These are phyloP conservation scores for Pythium dissotocum DNA, from an alignment of 352 stramenopile genomes.

Conservation along the genomic window DNA sequence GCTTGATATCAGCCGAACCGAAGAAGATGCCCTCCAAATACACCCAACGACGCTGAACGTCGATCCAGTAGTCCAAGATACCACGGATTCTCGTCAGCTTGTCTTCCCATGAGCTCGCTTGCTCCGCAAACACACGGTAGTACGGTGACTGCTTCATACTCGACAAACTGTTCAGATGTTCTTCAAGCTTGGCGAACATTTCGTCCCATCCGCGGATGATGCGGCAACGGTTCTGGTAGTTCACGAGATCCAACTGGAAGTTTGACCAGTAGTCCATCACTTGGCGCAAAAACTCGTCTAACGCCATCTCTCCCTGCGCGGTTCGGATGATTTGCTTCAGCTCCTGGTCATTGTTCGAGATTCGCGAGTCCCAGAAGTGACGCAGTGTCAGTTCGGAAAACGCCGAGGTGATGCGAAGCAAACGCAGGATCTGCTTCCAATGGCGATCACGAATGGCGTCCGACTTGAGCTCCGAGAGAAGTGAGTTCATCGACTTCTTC, in stretches of 20 bases:
- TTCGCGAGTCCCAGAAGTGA: constrained; percentile 96
- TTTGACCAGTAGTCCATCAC: constrained; percentile 91
- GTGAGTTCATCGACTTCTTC: constrained; percentile 92
- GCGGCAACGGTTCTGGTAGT: constrained; percentile 94
- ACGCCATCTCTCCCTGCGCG: constrained; percentile 99
- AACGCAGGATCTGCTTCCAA: constrained; percentile 97
- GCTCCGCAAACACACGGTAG: constrained; percentile 98
- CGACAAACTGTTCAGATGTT: constrained; percentile 97
- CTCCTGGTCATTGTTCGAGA: constrained; percentile 93
- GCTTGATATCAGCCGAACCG: constrained; percentile 97
- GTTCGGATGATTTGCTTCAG: constrained; percentile 97
- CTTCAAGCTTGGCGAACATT: constrained; percentile 99
- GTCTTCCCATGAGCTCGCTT: constrained; percentile 97
- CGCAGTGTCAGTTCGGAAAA: constrained; percentile 96
- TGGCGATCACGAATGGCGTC: constrained; percentile 98
- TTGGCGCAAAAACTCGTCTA: constrained; percentile 98
- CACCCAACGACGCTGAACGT: constrained; percentile 99
- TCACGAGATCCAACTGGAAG: constrained; percentile 91
- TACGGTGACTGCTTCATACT: constrained; percentile 99
- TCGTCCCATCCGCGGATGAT: constrained; percentile 99
- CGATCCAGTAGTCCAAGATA: constrained; percentile 99
- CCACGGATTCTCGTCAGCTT: constrained; percentile 95
- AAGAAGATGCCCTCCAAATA: constrained; percentile 99
- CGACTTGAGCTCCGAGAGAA: constrained; percentile 98
- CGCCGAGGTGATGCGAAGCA: constrained; percentile 91